These are phyloP conservation scores for Leishmania major DNA, from an alignment of 208 protist species.

Conservation along the genomic window DNA sequence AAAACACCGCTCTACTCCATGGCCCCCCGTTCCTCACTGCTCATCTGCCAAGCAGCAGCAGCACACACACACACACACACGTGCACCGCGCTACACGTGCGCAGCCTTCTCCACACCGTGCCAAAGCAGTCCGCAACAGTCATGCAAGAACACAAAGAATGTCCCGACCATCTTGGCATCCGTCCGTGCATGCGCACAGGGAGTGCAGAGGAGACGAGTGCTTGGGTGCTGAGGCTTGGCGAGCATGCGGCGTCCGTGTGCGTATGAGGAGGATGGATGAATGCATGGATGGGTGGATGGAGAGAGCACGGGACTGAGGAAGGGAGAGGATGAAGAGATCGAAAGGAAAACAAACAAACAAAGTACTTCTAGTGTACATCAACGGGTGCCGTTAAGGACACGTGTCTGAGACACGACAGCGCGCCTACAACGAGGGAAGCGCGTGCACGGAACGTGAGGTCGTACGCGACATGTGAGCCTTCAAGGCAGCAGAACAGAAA, in stretches of 20 bases:
- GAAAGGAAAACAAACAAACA: neutral
- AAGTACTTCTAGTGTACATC: neutral
- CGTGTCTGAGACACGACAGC: neutral
- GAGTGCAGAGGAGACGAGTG: neutral
- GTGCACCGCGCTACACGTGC: neutral
- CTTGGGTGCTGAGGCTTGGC: neutral
- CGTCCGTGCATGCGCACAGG: neutral
- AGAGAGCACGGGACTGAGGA: neutral
- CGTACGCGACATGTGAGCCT: neutral
- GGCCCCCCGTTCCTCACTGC: neutral
- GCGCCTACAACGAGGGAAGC: neutral
- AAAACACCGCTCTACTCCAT: neutral
- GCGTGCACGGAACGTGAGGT: neutral
- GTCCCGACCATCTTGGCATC: neutral
- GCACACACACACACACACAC: neutral
- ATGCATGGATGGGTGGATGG: neutral
- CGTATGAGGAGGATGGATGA: neutral
- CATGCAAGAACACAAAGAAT: neutral
- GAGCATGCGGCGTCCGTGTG: neutral
- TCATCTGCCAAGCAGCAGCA: neutral
- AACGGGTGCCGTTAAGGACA: neutral
- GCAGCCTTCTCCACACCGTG: neutral
- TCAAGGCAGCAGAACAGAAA: neutral
- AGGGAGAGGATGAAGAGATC: neutral
- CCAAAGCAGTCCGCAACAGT: neutral